Base-by-base conservation (phyloP, 225 moss, liverwort and hornwort genomes). In the Pseudoscleropodium purum region DNA sequence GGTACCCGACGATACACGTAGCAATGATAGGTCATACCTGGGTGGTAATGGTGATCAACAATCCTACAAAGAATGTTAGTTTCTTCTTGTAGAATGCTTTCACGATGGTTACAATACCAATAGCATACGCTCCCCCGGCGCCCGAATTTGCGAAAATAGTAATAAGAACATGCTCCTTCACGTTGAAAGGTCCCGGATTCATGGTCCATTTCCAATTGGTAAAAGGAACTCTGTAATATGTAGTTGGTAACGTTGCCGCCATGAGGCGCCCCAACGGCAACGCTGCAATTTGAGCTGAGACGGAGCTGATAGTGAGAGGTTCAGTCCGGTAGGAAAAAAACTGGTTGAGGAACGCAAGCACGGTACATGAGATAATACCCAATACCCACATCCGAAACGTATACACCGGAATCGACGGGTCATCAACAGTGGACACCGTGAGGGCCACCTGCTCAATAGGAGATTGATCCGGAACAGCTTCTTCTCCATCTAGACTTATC, bases 141-240 rank as follows among this genome's bases (percentile, higher is more conserved):
- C 95, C 94, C 26, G 95, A 92, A 86, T 93, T 95, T 21, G 95
- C 95, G 66, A 95, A 95, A 49, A 95, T 94, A 49, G 94, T 95
- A 70, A 95, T 95, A 52, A 95, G 95, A 82, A 95, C 94, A 88
- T 94, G 95, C 80, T 95, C 95, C 88, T 95, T 94, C 84, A 95
- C 83, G 80, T 90, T 94, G 75, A 95, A 95, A 82, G 94, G 94
- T 66, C 94, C 95, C 43, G 93, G 93, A 83, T 94, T 95, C 94
- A 95, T 92, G 63, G 94, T 91, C 92, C 93, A 95, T 79, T 91
- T 92, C 94, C 91, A 91, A 66, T 91, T 92, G 65, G 95, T 94
- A 59, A 92, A 94, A 74, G 94, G 94, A 87, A 94, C 83, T 67
- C 79, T 86, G 78, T 88, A 93, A 68, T 87, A 68, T 13, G 90